Conservation (phyloP, 2,329 filamentous ascomycete genomes). For the Xylariaceae sp. region DNA sequence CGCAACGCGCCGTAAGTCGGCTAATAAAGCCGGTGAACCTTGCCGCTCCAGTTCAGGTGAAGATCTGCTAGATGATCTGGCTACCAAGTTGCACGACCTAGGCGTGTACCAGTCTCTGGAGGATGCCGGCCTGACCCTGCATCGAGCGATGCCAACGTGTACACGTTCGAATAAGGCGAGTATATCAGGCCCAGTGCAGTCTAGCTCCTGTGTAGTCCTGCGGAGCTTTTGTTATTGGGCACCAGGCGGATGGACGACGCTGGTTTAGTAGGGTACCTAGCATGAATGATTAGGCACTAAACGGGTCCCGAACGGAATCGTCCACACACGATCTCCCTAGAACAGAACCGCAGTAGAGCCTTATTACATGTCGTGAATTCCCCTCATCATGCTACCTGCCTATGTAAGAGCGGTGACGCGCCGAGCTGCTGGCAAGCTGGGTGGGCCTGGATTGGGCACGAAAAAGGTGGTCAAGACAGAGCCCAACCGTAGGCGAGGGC, state of each 20-base stretch:
- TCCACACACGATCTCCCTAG: conserved; percentile 3
- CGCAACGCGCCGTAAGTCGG: conserved; percentile 10
- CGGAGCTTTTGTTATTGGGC: conserved; percentile 18
- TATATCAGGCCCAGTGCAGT: conserved; percentile 12
- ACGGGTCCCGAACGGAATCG: conserved; percentile 14
- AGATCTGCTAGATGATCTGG: conserved; percentile 25
- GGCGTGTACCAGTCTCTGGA: conserved; percentile 9
- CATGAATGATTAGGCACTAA: conserved; percentile 19
- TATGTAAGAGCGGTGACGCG: conserved; percentile 28
- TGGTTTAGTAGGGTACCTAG: conserved; percentile 18
- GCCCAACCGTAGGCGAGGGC: conserved; percentile 25
- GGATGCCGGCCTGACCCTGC: conserved; percentile 18
- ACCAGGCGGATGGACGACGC: conserved; percentile 12
- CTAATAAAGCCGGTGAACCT: conserved; percentile 15
- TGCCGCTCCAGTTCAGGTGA: conserved; percentile 18
- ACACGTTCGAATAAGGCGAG: conserved; percentile 17
- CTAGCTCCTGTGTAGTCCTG: conserved; percentile 8
- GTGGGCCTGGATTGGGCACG: conserved; percentile 31
- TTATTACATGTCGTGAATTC: conserved; percentile 17
- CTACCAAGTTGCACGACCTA: conserved; percentile 24
- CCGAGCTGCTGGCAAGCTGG: conserved; percentile 21
- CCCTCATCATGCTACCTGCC: conserved; percentile 15
- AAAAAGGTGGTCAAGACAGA: conserved; percentile 23
- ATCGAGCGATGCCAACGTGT: conserved; percentile 19
- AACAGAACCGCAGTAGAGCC: conserved; percentile 7